phyloP scores from a whole-genome alignment of 2,329 filamentous ascomycete genomes.

The Ceratocystis harringtonii region DNA sequence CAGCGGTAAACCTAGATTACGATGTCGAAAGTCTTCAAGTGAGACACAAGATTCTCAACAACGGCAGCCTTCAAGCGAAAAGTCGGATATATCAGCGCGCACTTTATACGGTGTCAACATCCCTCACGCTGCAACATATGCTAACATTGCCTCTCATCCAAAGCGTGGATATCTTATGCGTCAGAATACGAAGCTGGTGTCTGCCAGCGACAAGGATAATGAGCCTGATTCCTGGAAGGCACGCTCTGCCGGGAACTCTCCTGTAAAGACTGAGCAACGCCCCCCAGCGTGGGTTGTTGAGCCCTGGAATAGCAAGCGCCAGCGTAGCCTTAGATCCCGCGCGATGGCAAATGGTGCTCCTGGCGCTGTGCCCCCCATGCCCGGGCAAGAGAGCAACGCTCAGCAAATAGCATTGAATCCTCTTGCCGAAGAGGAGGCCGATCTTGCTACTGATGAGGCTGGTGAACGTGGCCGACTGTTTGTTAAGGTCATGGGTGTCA shows the following conservation, averaged over 20 bases:
- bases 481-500: conserved; percentile 96
- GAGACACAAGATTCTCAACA: neutral
- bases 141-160: conserved; percentile 46
- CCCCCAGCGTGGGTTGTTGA: conserved; percentile 93
- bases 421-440: conserved; percentile 54
- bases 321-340: conserved; percentile 39
- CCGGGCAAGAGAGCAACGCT: conserved; percentile 74
- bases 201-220: conserved; percentile 65
- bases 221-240: conserved; percentile 37
- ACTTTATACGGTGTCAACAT: conserved; percentile 11
- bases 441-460: conserved; percentile 53
- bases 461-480: conserved; percentile 83
- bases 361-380: conserved; percentile 65
- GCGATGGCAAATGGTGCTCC: conserved; percentile 26
- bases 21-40: conserved; percentile 6
- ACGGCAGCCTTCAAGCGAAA: conserved; percentile 11
- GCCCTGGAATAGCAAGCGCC: conserved; percentile 82
- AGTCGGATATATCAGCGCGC: conserved; percentile 7
- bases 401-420: conserved; percentile 39
- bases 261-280: conserved; percentile 53
- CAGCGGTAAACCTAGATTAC: neutral
- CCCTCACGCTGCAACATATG: conserved; percentile 26
- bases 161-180: conserved; percentile 98
- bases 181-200: conserved; percentile 92
- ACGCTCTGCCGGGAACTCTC: conserved; percentile 52